phyloP scores from a whole-genome alignment of 371 early-diverging fungal genomes.

The Mortierella sp. region DNA sequence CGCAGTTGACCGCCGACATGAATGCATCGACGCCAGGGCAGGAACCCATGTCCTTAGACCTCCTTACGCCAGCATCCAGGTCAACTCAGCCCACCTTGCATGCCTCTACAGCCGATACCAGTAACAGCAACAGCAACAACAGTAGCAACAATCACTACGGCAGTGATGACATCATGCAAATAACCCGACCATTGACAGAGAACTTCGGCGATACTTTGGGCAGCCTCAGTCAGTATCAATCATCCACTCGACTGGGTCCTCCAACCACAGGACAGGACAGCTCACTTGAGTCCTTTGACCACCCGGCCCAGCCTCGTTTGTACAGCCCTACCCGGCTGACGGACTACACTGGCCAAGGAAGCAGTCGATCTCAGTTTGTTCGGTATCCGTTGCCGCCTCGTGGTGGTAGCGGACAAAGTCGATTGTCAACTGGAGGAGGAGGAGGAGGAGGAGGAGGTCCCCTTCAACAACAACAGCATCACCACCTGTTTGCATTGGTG shows the following conservation, averaged over 20 bases:
- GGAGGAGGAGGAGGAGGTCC: not conserved
- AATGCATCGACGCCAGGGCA: not conserved
- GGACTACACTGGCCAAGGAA: not conserved
- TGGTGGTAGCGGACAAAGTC: not conserved
- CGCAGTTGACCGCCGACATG: not conserved
- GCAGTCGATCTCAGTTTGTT: constrained; percentile 1
- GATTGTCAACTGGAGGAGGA: not conserved
- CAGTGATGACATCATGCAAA: not conserved
- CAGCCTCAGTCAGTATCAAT: not conserved
- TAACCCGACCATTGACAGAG: not conserved
- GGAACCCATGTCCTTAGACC: not conserved
- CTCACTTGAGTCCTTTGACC: not conserved
- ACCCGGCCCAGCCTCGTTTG: not conserved
- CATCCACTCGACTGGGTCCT: not conserved
- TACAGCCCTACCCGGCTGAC: not conserved
- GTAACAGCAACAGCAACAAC: not conserved
- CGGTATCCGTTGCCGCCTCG: not conserved
- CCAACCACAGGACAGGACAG: not conserved
- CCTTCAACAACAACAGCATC: constrained; percentile 20
- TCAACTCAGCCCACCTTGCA: too few relatives aligned
- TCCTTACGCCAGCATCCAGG: not conserved
- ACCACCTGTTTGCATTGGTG: not conserved
- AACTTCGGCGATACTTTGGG: not conserved
- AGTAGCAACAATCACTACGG: not conserved
- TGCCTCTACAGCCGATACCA: not conserved